A percentile compares a stretch with the other conserved stretches of the same genome.
These are phyloP conservation scores for Mycena latifolia DNA, from an alignment of 768 basidiomycete genomes.

Conservation along the genomic window DNA sequence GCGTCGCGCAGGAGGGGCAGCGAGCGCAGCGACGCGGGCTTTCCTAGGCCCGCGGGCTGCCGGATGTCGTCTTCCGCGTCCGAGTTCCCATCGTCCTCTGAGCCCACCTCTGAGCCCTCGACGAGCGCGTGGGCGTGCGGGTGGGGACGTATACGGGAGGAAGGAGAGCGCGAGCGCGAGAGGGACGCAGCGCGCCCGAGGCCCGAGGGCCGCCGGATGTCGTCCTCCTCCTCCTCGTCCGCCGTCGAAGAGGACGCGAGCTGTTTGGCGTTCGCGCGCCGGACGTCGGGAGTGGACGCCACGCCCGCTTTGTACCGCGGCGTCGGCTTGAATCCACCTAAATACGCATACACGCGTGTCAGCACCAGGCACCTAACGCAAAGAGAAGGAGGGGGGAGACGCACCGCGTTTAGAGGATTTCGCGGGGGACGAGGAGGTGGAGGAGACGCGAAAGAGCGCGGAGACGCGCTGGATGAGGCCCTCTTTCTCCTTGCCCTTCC, in stretches of 20 bases:
- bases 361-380: too few relatives aligned
- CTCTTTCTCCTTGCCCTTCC: not conserved
- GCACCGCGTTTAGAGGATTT: too few relatives aligned
- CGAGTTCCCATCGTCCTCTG: too few relatives aligned
- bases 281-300: conserved; percentile 24
- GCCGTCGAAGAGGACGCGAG: conserved; percentile 19
- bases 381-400: too few relatives aligned
- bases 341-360: too few relatives aligned
- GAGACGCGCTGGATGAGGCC: conserved; percentile 28
- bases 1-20: too few relatives aligned
- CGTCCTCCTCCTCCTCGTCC: conserved; percentile 27
- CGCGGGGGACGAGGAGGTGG: not conserved
- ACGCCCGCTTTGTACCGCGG: conserved; percentile 21
- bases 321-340: not conserved
- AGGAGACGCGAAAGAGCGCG: conserved; percentile 18
- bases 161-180: not conserved
- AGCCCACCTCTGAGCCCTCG: not conserved
- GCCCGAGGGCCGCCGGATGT: conserved; percentile 30
- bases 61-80: conserved; percentile 33
- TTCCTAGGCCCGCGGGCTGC: conserved; percentile 27
- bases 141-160: too few relatives aligned
- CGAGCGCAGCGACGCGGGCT: conserved; percentile 5
- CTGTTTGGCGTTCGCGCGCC: not conserved
- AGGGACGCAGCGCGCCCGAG: conserved; percentile 25
- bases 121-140: not conserved